Base-by-base conservation (phyloP, 805 yeast genomes). In the Komagataella phaffii region DNA sequence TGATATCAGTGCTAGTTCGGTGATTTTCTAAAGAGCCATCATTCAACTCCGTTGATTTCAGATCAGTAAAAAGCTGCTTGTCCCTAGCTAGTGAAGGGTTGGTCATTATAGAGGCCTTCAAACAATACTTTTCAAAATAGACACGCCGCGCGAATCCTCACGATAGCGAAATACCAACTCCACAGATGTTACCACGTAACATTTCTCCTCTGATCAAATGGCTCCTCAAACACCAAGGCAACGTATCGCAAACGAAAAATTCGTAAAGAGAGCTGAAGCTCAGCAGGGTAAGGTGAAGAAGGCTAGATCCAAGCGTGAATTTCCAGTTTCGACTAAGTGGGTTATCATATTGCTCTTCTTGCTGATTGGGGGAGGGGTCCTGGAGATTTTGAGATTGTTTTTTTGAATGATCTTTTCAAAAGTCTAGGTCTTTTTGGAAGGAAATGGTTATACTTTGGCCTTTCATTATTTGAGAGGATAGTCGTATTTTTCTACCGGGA, bases 201-300 rank as follows among this genome's bases (percentile, higher is more conserved):
- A 36, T 17, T 17, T 19, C 46, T 10, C 14, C n/a, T 10, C 18
- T 17, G 18, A 44, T 44, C 10, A 24, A 24, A 49, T 67, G 90
- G 87, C 86, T 55, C 61, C 73, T 36, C 96, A 89, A 74, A 85
- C 96, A 21, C 90, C 93, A 53, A 81, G 77, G 61, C 96, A 90
- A 70, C 83, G 90, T 69, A 73, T 78, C 51, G 96, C 96, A n/a
- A 90, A 90, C 67, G 78, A 77, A 61, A 86, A 83, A 64, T 91
- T 81, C 66, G 88, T 85, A 59, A 85, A 83, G 67, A 76, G 73
- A 59, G 81, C 83, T 57, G 85, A 81, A 60, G 75, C 76, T 56
- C 82, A 83, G 64, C 82, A 78, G 72, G 96, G 96, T 52, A 83
- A 83, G 70, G 79, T 83, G 49, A 80, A 77, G 59, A 64, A 69